phyloP scores from a whole-genome alignment of 164 flowering plant genomes.

The Macadamia tetraphylla region DNA sequence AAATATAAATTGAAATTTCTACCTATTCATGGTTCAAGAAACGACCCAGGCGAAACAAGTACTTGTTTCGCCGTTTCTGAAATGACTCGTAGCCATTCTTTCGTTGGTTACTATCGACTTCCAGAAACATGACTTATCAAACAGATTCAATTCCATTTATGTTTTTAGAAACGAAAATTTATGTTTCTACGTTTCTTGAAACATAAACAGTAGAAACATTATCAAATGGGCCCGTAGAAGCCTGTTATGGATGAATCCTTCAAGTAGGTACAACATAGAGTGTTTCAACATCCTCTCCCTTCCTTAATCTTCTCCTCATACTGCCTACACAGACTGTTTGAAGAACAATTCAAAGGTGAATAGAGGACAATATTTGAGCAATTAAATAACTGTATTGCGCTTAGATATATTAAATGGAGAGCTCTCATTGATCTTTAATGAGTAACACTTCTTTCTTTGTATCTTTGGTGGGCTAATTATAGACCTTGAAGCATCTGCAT shows the following conservation, averaged over 20 bases:
- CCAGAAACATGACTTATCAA: too few species aligned
- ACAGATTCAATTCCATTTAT: too few species aligned
- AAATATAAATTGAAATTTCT: too few species aligned
- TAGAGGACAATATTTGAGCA: conserved; percentile 34
- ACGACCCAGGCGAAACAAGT: too few species aligned
- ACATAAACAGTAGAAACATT: too few species aligned
- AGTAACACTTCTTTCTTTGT: conserved; percentile 26
- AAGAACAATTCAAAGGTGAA: conserved; percentile 55
- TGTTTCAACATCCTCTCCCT: conserved; percentile 32
- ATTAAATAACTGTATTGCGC: conserved; percentile 49
- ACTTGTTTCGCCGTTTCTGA: too few species aligned
- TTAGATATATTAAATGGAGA: conserved; percentile 53
- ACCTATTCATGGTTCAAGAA: too few species aligned
- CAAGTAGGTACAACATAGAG: conserved; percentile 50
- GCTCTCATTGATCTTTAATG: conserved; percentile 35
- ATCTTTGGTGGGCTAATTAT: conserved; percentile 38
- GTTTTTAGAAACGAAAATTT: too few species aligned
- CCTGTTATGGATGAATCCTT: conserved; percentile 51
- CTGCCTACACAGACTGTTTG: conserved; percentile 40
- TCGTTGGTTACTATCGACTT: too few species aligned
- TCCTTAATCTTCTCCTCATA: conserved; percentile 30
- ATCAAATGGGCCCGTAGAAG: too few species aligned
- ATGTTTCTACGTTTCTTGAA: too few species aligned
- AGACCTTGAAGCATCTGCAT: conserved; percentile 26
- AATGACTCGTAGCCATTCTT: too few species aligned